Evolutionary conservation across 345 rosid species (phyloP), one percentile per base, ranked within the genome.

Genomic region (Capsella bursapastoris): DNA sequence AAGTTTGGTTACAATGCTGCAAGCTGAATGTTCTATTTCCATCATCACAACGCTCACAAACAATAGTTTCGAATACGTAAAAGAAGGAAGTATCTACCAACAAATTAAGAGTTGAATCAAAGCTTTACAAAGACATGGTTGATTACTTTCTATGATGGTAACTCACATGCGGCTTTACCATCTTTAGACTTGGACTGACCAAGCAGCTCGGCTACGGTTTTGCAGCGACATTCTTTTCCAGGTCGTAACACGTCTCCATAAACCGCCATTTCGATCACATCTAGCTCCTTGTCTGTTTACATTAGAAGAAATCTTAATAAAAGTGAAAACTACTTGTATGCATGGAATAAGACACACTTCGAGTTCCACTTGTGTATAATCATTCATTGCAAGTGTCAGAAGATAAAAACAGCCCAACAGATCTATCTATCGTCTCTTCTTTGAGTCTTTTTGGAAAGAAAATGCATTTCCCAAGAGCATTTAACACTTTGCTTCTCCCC

Each of bases 221-320:
- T 91, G 84, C 98, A 91, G n/a, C 88, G 90, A 75, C 97, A 94
- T 59, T 88, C 85, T 44, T 91, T 94, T 61, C 97, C 98, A 6
- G 97, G 95, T 59, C 97, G 88, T 48, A 84, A 75, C 18, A 94
- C 93, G 62, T 94, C 92, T 45, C 97, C 98, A 64, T 90, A 94
- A 77, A 91, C 97, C 38, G 97, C 98, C 98, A 90, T 91, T 86
- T 94, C 97, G 3, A 90, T 87, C 58, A 91, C 74, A 84, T 92
- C 98, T 6, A 94, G 93, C 85, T 94, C 98, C 84, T 82, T 90
- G 51, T 94, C 97, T 90, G 59, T 51, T 15, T n/a, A 14, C 27
- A 72, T 64, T 31, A 11, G 4, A 18, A 53, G n/a, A 34, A 34
- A 28, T 37, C 27, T 47, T 6, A 37, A 15, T 43, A 22, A 58